Evolutionary conservation across 805 yeast species (phyloP), one percentile per base, ranked within the genome.

Genomic region (Ogataea dorogensis): DNA sequence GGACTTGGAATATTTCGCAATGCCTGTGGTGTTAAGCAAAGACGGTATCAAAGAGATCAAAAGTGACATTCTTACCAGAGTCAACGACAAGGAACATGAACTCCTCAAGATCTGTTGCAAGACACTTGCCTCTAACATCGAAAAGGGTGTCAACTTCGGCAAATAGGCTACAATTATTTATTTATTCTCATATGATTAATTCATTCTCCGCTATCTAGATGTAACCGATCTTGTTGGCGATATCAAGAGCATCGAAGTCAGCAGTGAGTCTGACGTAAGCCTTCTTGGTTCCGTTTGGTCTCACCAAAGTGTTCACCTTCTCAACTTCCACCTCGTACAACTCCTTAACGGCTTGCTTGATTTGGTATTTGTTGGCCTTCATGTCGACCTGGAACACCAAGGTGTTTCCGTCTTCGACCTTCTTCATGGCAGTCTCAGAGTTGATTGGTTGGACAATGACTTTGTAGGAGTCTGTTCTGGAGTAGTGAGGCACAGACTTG

Each of bases 271-370:
- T 87, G 69, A 93, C 91, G 81, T 84, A 93, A 68, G 98, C 98
- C 83, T 93, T 93, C 87, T 93, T 93, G 78, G 97, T 85, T 73
- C 98, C 98, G 74, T 93, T 89, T 70, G 98, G 97, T 78, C 95
- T 87, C 66, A 93, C 75, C 71, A 93, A 79, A 60, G 98, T 93
- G 91, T 93, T 89, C 67, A 93, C 88, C 73, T 86, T 77, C 64
- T 72, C 75, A 59, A 85, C 93, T 57, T 93, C 98, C 64, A 91
- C 98, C 67, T 86, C 89, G 81, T 91, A 93, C 67, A 93, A 81
- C 75, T 88, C 95, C 82, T 93, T 91, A 64, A 93, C 95, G 56
- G 98, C 98, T 64, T 81, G 76, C 81, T 89, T 91, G 79, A 93
- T 93, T 78, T 91, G 98, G 77, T 83, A 72, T 81, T 93, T 93